phyloP scores from a whole-genome alignment of 208 protist species.

The Leishmania tropica region DNA sequence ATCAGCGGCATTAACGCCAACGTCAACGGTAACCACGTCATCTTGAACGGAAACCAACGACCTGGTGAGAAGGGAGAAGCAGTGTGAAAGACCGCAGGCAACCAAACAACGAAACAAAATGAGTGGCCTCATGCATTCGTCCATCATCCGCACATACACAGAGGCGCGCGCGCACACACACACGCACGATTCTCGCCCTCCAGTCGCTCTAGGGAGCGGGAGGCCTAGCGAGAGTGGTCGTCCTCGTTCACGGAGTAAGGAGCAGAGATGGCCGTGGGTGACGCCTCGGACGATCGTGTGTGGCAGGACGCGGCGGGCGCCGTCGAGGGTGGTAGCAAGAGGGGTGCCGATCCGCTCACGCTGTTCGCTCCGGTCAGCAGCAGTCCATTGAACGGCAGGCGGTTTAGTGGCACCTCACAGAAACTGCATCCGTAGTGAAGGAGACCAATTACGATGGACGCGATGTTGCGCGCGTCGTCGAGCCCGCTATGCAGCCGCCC shows the following conservation, averaged over 20 bases:
- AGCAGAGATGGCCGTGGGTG: conserved; percentile 14
- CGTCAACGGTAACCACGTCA: not conserved
- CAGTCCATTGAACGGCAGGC: conserved; percentile 28
- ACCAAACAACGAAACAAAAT: not conserved
- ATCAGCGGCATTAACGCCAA: not conserved
- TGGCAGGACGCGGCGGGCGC: conserved; percentile 10
- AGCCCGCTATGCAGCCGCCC: conserved; percentile 87
- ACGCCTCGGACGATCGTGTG: not conserved
- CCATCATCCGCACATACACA: not conserved
- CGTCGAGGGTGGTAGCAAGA: conserved; percentile 42
- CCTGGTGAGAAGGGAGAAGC: not conserved
- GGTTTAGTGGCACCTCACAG: conserved; percentile 72
- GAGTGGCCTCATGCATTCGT: not conserved
- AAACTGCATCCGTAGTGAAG: conserved; percentile 77
- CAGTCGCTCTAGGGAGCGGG: not conserved
- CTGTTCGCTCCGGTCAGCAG: conserved; percentile 9
- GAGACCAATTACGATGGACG: conserved; percentile 83
- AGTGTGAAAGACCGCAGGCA: conserved; percentile 10
- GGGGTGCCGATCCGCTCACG: conserved; percentile 8
- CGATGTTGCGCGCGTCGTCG: conserved; percentile 88
- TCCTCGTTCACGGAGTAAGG: conserved; percentile 27
- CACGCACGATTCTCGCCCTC: not conserved
- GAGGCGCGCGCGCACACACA: not conserved
- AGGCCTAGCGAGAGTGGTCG: conserved; percentile 14
- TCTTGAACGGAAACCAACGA: not conserved